Conservation (phyloP, 2,329 filamentous ascomycete genomes). For the Gaeumannomyces sp. region DNA sequence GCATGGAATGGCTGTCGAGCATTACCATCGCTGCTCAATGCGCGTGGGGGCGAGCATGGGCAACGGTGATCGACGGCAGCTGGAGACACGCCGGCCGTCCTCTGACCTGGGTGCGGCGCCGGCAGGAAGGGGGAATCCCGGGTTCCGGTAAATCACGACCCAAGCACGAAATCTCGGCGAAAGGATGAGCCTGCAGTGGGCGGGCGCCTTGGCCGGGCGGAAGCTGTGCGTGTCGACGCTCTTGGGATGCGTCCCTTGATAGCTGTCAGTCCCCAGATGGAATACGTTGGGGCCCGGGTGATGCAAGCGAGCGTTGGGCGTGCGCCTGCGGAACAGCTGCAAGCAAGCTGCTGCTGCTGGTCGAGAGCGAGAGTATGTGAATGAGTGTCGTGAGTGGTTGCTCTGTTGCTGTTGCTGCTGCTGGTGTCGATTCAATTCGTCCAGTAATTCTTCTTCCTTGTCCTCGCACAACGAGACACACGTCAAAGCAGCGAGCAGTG, state of each 20-base stretch:
- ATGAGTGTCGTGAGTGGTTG: not conserved
- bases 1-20: conserved; percentile 41
- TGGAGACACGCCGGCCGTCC: not conserved
- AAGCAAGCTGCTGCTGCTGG: too few species aligned
- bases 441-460: not conserved
- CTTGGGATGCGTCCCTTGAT: not conserved
- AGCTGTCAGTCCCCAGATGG: too few species aligned
- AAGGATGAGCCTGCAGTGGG: not conserved
- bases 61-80: conserved; percentile 4
- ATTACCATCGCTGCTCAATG: conserved; percentile 36
- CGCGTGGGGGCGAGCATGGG: conserved; percentile 31
- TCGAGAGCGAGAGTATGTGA: not conserved
- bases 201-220: not conserved
- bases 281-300: not conserved
- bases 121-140: not conserved
- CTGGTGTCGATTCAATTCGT: not conserved
- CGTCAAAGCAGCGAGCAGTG: not conserved
- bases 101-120: not conserved
- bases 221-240: not conserved
- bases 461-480: too few species aligned
- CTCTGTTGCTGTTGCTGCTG: not conserved
- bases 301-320: not conserved
- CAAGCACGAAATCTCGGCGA: not conserved
- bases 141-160: not conserved
- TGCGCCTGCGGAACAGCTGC: not conserved